Conservation (phyloP, 2,329 filamentous ascomycete species). For the Cytospora mali region DNA sequence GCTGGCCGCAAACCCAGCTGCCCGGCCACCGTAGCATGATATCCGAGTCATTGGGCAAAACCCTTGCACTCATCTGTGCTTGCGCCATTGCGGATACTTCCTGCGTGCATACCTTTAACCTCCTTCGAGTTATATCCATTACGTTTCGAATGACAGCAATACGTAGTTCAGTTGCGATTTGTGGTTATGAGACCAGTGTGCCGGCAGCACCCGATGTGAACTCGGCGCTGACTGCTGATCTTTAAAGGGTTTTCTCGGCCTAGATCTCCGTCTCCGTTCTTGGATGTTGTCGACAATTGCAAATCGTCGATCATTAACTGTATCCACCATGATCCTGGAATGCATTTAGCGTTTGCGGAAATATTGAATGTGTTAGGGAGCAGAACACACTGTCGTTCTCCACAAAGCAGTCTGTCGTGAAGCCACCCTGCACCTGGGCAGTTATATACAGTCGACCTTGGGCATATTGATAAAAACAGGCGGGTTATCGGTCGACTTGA, state of each 20-base stretch:
- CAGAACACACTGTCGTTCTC: too few relatives aligned
- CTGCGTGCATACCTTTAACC: neutral
- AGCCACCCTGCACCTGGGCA: too few relatives aligned
- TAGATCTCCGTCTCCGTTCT: neutral
- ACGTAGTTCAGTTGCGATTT: neutral
- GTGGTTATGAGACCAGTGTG: neutral
- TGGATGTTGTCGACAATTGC: neutral
- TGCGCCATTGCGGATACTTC: constrained; percentile 28
- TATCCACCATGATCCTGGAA: too few relatives aligned
- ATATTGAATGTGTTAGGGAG: too few relatives aligned
- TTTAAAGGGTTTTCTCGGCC: neutral
- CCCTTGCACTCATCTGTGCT: constrained; percentile 10
- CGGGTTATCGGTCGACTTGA: neutral
- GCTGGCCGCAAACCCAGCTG: too few relatives aligned
- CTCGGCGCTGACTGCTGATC: neutral
- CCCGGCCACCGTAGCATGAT: neutral
- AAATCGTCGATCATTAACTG: too few relatives aligned
- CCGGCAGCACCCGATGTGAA: neutral
- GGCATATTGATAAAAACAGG: neutral
- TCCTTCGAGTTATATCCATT: constrained; percentile 10
- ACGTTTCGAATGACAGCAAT: constrained; percentile 14
- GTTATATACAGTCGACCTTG: too few relatives aligned
- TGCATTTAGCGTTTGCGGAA: too few relatives aligned
- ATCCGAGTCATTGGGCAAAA: neutral
- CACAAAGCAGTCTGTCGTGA: too few relatives aligned